Conservation (phyloP, 2,329 filamentous ascomycete genomes). For the Alternaria dauci region DNA sequence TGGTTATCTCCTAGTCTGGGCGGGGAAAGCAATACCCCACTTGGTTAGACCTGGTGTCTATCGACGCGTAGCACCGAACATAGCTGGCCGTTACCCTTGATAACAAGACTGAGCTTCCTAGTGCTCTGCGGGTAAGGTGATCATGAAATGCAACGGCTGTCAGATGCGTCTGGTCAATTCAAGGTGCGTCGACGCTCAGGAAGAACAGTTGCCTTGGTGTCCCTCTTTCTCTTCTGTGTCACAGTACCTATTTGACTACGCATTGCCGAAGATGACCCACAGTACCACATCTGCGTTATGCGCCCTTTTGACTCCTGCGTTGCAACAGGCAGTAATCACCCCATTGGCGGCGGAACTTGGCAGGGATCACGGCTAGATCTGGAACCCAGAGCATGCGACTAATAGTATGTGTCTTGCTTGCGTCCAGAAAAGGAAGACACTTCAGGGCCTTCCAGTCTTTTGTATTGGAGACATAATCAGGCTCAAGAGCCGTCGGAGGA, state of each 20-base stretch:
- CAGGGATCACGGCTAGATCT: constrained; percentile 72
- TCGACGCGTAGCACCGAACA: constrained; percentile 13
- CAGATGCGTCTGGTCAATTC: not conserved
- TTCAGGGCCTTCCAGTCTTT: constrained; percentile 79
- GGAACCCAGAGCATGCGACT: constrained; percentile 86
- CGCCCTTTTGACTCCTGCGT: constrained; percentile 44
- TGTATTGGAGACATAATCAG: constrained; percentile 77
- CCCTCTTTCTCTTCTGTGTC: not conserved
- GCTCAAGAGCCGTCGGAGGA: constrained; percentile 72
- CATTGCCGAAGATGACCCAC: not conserved
- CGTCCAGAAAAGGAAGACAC: constrained; percentile 84
- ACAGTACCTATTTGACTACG: not conserved
- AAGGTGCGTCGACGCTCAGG: not conserved
- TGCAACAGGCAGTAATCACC: constrained; percentile 86
- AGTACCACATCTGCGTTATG: not conserved
- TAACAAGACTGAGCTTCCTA: not conserved
- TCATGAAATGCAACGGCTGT: not conserved
- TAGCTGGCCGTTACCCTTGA: constrained; percentile 10
- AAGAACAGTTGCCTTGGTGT: not conserved
- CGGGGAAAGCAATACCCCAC: constrained; percentile 35
- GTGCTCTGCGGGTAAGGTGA: not conserved
- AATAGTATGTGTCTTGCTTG: constrained; percentile 74
- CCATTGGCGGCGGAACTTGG: constrained; percentile 77
- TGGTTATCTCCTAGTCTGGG: constrained; percentile 11
- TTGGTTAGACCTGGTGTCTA: constrained; percentile 21